Evolutionary conservation across 192 early-diverging fungal species (phyloP).

Genomic region (Linnemannia zychae): DNA sequence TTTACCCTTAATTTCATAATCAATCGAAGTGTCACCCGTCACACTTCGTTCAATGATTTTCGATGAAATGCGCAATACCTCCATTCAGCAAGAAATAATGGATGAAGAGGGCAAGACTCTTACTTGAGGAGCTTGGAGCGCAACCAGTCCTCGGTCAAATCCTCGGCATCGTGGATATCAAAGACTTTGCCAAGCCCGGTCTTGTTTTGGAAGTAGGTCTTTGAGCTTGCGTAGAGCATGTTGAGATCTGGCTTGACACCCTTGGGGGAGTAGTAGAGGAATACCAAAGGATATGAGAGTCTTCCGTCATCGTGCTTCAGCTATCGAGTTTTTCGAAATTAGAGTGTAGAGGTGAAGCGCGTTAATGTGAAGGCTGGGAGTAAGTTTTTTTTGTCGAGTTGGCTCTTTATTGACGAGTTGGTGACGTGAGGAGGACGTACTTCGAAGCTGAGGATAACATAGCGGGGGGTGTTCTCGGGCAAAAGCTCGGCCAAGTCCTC

Average conservation of each 20-base stretch:
- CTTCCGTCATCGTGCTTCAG: slow-evolving; percentile 74
- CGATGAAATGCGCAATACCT: no score
- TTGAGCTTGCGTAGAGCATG: slow-evolving; percentile 77
- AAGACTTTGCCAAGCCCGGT: slow-evolving; percentile 78
- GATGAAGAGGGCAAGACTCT: not conserved
- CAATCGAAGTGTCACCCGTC: no score
- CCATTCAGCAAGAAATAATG: no score
- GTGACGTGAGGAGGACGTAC: slow-evolving; percentile 26
- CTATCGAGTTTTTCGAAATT: slow-evolving; percentile 36
- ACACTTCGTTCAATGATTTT: no score
- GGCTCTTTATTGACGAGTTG: not conserved
- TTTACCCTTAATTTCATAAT: no score
- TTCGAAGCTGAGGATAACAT: slow-evolving; percentile 70
- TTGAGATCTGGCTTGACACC: slow-evolving; percentile 59
- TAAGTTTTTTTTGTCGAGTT: no score
- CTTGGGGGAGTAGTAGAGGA: slow-evolving; percentile 74
- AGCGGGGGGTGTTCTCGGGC: slow-evolving; percentile 77
- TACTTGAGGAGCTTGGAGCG: slow-evolving; percentile 61
- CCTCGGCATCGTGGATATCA: slow-evolving; percentile 78
- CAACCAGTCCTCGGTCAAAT: slow-evolving; percentile 78
- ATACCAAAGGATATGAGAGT: slow-evolving; percentile 80
- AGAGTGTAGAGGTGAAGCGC: not conserved
- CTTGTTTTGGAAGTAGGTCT: slow-evolving; percentile 70
- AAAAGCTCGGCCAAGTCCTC: slow-evolving; percentile 58
- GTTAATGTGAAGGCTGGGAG: not conserved